Base-by-base conservation (phyloP, 2,329 filamentous ascomycete genomes). In the Neofusicoccum sp. region DNA sequence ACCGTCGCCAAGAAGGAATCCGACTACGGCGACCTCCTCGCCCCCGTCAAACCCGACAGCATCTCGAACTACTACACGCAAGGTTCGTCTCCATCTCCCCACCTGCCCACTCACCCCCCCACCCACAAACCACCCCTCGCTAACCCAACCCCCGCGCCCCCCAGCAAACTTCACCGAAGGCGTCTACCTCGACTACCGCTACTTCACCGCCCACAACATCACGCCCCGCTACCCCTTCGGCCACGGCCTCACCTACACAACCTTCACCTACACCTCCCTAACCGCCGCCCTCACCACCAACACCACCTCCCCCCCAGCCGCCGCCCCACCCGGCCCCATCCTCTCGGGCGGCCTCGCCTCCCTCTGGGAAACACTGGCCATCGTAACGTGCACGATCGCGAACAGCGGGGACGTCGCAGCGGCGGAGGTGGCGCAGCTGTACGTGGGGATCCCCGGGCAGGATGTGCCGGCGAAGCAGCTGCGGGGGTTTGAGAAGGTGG, bases 31-130 rank as follows among this genome's bases (percentile, higher is more conserved):
- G 68, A 70, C 0, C 81, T 97, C 4, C 85, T 86, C 1, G 91
- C 95, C 67, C 83, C 97, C 1, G 52, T 44, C 14, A 22, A 39
- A 28, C 3, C 52, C 11, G 39, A 56, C 39, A 6, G 87, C n/a
- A 93, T 92, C 12, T 56, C 52, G 7, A 7, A 56, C 11, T 56
- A 56, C 52, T 56, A 56, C 52, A 56, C 0, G 76, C 79, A 83
- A 64, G 22, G 22, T 22, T 22, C 22, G 22, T 22, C 22, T 2
- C 2, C 22, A 2, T 22, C 22, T 22, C 69, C 88, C 89, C 0
- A 92, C 87, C 56, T 93, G 93, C 14, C 89, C 89, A 62, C 79
- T 97, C 1, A 93, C 93, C 0, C 22, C 22, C 22, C 22, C 22
- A 22, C 22, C 22, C 22, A 22, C 97, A 95, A 76, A 96, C 92